These are phyloP conservation scores for Globisporangium okanoganense DNA, from an alignment of 352 stramenopile species.

Conservation along the genomic window DNA sequence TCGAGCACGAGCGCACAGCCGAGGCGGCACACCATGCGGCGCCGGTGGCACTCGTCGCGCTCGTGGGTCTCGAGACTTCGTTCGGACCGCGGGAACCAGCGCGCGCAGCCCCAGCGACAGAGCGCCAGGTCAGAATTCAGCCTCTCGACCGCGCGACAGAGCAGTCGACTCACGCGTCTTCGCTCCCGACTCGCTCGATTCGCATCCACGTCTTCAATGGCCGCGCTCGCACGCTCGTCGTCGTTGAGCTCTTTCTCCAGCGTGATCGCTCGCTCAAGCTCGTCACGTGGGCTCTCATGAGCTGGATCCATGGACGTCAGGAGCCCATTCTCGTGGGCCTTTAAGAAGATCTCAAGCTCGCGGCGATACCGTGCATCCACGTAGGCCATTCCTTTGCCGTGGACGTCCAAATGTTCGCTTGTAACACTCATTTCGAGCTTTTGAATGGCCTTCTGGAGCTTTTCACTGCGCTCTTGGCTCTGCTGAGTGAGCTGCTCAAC, in stretches of 20 bases:
- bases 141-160: constrained; percentile 39
- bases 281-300: constrained; percentile 22
- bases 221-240: constrained; percentile 42
- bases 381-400: constrained; percentile 44
- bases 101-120: constrained; percentile 59
- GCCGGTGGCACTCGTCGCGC: constrained; percentile 44
- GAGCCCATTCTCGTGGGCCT: constrained; percentile 30
- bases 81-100: constrained; percentile 44
- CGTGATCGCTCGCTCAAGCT: constrained; percentile 39
- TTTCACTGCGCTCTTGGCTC: constrained; percentile 27
- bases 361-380: constrained; percentile 55
- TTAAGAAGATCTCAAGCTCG: constrained; percentile 54
- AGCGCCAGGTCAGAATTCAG: constrained; percentile 28
- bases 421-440: constrained; percentile 49
- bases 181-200: constrained; percentile 40
- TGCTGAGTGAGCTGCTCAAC: constrained; percentile 13
- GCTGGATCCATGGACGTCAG: constrained; percentile 35
- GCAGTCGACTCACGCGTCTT: constrained; percentile 49
- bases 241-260: constrained; percentile 39
- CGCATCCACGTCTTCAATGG: constrained; percentile 42
- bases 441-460: constrained; percentile 36
- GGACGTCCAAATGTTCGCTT: constrained; percentile 45
- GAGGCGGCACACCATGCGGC: constrained; percentile 64
- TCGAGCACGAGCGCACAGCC: constrained; percentile 52
- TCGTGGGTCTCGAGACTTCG: constrained; percentile 49